Base-by-base conservation (phyloP, 768 basidiomycete genomes). In the Leccinum variicolor region DNA sequence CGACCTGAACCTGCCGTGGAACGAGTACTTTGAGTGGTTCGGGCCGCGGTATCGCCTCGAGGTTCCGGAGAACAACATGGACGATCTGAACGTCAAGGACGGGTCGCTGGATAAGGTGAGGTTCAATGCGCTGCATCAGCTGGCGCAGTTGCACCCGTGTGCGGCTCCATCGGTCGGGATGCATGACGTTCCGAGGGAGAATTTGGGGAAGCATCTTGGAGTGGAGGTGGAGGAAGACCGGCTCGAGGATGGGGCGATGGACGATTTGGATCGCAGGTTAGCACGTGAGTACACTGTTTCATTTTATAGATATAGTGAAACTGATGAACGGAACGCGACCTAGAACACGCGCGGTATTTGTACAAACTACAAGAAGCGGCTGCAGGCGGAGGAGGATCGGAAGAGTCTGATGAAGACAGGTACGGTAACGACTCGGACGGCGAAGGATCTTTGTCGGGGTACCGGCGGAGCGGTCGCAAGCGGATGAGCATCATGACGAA, bases 21-120 rank as follows among this genome's bases (percentile, higher is more conserved):
- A 87, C 72, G 84, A 87, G 63, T 96, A 94, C 71, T 92, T 98
- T 69, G 96, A 98, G 72, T 99, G 94, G 87, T 98, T 95, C 70
- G 97, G 95, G 0, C 96, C 96, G 15, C 78, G 94, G 59, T 99
- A 95, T 73, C 81, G 94, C 59, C 78, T 99, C 36, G 95, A 98
- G 67, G 95, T 99, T 2, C 81, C 85, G 25, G 81, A 83, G 61
- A 98, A 90, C 66, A 98, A 98, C 67, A 92, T 96, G 90, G 94
- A 97, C 59, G 93, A 98, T 66, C 75, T 91, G 65, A 99, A 98
- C 69, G 73, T 87, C 58, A 83, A 81, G 61, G 89, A 95, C 63
- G 84, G 83, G 10, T 89, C 90, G 28, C 73, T 98, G 33, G 87
- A 96, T 56, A 79, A 79, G 64, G 87, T 95, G 54, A 83, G 88